Evolutionary conservation across 2,329 filamentous ascomycete genomes (phyloP).

Genomic region (Aspergillus jensenii): DNA sequence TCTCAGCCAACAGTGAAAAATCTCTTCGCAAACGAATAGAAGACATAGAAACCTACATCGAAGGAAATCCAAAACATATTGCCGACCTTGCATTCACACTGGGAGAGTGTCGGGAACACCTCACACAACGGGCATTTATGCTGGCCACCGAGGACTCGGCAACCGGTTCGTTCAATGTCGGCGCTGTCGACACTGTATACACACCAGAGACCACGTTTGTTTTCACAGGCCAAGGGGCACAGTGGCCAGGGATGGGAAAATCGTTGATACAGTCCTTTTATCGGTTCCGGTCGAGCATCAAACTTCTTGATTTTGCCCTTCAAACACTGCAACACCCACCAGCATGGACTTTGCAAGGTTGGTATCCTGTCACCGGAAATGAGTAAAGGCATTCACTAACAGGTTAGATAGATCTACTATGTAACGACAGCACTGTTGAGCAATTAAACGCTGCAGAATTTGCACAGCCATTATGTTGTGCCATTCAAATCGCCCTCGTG

Average conservation of each 20-base stretch:
- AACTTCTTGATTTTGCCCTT: background rate
- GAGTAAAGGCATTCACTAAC: background rate
- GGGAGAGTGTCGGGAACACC: conserved; percentile 7
- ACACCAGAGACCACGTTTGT: conserved; percentile 8
- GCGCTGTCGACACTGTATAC: background rate
- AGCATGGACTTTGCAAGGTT: background rate
- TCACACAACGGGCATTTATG: background rate
- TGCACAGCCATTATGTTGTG: conserved; percentile 21
- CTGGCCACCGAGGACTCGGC: background rate
- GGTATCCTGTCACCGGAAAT: background rate
- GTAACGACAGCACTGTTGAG: too few species aligned
- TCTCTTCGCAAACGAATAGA: background rate
- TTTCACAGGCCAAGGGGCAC: conserved; percentile 24
- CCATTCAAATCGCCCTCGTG: conserved; percentile 19
- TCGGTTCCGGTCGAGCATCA: conserved; percentile 3
- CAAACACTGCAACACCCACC: background rate
- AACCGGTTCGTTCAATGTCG: background rate
- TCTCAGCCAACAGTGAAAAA: conserved; percentile 5
- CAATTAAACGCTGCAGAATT: conserved; percentile 7
- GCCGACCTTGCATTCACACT: conserved; percentile 14
- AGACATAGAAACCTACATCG: background rate
- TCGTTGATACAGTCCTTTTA: conserved; percentile 1
- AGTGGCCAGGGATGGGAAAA: conserved; percentile 23
- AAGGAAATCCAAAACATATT: background rate
- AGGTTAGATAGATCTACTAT: background rate